Evolutionary conservation across 495 filamentous ascomycete genomes (phyloP), one percentile per base, ranked within the genome.

Genomic region (Staphylotrichum longicolle): DNA sequence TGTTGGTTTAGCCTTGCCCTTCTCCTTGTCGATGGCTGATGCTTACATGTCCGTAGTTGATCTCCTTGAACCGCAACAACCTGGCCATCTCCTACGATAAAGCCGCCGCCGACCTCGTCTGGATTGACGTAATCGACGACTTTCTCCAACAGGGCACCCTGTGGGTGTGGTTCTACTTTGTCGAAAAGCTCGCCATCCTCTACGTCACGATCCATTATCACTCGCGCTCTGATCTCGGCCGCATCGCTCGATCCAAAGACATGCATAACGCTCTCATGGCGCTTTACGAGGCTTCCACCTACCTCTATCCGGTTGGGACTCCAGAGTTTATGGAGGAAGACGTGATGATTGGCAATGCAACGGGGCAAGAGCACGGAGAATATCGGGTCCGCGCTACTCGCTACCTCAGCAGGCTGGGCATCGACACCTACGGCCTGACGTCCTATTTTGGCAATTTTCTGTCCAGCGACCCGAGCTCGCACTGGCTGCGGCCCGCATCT

Each of bases 141-240:
- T 30, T 72, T 27, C 66, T 70, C 15, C 33, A 68, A 46, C 69
- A 69, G 37, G 44, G 61, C 20, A 56, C 58, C 0, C 61, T 72
- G n/a, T 72, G 70, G 64, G 67, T 63, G 3, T 56, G 51, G 27
- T 69, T 93, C 54, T 87, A 85, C 65, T 70, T 91, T 6, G 78
- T 72, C 4, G 86, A 91, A 69, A 90, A 90, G 67, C 66, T 86
- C 15, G 66, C 89, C 34, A 85, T 93, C 40, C 88, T 91, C 71
- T 79, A 91, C 37, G 87, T 92, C 65, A 89, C 87, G n/a, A 87
- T 93, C 70, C 87, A 88, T 66, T 93, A 91, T 68, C 90, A 93
- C 71, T 83, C 87, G 70, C 88, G 91, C 59, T 91, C 91, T 65
- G 83, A 88, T 62, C 61, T 75, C 5, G 57, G 44, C 39, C 83